Evolutionary conservation across 2,329 filamentous ascomycete genomes (phyloP).

Genomic region (Colletotrichum acutatum): DNA sequence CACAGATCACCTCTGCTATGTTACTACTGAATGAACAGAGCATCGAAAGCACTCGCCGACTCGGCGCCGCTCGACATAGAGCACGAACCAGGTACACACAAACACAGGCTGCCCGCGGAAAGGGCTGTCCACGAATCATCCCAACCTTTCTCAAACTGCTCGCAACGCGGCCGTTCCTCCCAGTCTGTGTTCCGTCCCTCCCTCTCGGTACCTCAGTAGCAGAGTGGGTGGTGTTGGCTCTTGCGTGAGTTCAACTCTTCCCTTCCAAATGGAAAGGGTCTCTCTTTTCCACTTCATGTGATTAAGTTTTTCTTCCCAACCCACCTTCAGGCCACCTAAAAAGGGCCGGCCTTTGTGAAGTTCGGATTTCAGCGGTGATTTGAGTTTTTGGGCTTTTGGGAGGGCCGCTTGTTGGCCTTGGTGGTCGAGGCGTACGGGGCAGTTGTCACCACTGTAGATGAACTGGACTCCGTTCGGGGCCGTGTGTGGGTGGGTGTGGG

Average conservation of each 20-base stretch:
- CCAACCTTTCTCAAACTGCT: not conserved
- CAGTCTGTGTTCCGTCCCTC: not conserved
- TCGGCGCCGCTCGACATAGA: too few relatives aligned
- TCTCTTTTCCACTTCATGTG: not conserved
- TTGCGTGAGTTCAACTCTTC: not conserved
- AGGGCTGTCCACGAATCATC: slow-evolving; percentile 2
- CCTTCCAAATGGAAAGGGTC: not conserved
- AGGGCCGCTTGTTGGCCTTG: not conserved
- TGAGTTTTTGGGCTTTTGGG: not conserved
- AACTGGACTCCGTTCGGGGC: too few relatives aligned
- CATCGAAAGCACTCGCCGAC: not conserved
- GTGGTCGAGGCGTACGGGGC: not conserved
- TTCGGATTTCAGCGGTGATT: not conserved
- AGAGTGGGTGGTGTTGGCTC: not conserved
- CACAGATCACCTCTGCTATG: not conserved
- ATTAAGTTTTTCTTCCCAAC: not conserved
- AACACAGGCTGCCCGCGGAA: not conserved
- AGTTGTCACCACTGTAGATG: not conserved
- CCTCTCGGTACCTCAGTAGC: not conserved
- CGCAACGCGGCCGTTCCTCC: not conserved
- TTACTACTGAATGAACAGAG: not conserved
- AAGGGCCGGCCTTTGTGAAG: not conserved
- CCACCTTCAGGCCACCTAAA: not conserved
- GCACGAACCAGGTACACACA: not conserved
- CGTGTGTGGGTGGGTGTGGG: not conserved